Conservation (phyloP, 176 grass and related monocot genomes). For the Hsuehochloa calcarea region DNA sequence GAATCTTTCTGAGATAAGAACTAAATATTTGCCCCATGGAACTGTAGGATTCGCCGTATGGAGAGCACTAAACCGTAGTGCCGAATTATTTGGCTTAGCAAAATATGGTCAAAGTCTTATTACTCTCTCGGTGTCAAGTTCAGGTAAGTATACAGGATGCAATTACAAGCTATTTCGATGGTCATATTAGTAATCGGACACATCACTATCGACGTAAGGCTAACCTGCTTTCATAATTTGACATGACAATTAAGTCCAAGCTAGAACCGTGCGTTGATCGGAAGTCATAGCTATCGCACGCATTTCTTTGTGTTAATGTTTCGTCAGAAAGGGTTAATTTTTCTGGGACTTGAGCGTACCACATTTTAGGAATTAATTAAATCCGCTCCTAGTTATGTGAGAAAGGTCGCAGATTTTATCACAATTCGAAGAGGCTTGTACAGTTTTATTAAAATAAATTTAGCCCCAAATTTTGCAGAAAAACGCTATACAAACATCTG, state of each 20-base stretch:
- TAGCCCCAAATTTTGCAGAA: background rate
- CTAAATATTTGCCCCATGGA: background rate
- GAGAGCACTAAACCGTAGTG: background rate
- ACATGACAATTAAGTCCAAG: background rate
- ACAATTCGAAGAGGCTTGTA: background rate
- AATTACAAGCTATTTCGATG: background rate
- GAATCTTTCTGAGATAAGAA: background rate
- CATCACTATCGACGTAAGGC: background rate
- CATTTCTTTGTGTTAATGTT: background rate
- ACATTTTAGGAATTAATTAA: background rate
- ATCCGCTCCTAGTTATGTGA: background rate
- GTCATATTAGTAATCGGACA: background rate
- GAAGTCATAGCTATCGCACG: background rate
- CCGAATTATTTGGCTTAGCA: background rate
- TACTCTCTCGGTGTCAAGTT: background rate
- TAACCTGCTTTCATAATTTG: background rate
- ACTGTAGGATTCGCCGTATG: background rate
- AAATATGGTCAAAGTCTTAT: background rate
- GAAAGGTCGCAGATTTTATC: background rate
- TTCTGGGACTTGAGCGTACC: background rate
- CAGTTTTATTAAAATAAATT: background rate
- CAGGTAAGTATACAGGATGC: background rate
- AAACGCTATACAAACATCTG: background rate
- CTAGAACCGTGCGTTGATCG: background rate
- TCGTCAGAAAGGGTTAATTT: background rate